These are phyloP conservation scores for Achaetomium macrosporum DNA, from an alignment of 2,329 filamentous ascomycete genomes.

Conservation along the genomic window DNA sequence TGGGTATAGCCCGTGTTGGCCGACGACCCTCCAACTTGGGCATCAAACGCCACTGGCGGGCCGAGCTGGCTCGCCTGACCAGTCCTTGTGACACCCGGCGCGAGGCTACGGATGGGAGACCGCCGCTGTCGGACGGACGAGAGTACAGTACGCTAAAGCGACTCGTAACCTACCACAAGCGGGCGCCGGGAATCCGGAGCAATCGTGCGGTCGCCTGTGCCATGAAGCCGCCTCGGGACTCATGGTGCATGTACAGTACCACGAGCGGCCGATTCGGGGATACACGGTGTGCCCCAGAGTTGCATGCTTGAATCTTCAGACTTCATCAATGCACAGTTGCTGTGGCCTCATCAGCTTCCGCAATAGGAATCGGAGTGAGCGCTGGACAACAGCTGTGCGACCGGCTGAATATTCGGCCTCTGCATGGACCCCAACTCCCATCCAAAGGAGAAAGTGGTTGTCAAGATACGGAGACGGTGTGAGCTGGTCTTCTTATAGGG, in stretches of 20 bases:
- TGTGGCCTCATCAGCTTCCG: not conserved
- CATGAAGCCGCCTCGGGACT: not conserved
- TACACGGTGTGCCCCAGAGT: not conserved
- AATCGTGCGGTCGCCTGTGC: not conserved
- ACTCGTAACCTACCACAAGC: slow-evolving; percentile 2
- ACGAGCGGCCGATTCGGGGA: not conserved
- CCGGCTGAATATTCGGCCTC: not conserved
- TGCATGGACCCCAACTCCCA: not conserved
- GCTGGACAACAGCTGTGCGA: not conserved
- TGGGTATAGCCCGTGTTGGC: not conserved
- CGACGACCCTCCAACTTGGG: slow-evolving; percentile 6
- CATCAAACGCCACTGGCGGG: slow-evolving; percentile 4
- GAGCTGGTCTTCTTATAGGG: slow-evolving; percentile 15
- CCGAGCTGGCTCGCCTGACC: slow-evolving; percentile 11
- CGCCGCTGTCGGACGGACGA: not conserved
- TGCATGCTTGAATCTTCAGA: not conserved
- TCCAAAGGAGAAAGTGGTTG: not conserved
- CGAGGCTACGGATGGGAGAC: not conserved
- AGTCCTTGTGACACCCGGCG: slow-evolving; percentile 7
- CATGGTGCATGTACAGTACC: not conserved
- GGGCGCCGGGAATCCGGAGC: not conserved
- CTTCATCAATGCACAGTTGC: not conserved
- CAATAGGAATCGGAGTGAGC: not conserved
- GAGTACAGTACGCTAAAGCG: not conserved
- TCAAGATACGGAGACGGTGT: not conserved